Base-by-base conservation (phyloP, 2,329 filamentous ascomycete genomes). In the Myriosclerotinia duriaeana region DNA sequence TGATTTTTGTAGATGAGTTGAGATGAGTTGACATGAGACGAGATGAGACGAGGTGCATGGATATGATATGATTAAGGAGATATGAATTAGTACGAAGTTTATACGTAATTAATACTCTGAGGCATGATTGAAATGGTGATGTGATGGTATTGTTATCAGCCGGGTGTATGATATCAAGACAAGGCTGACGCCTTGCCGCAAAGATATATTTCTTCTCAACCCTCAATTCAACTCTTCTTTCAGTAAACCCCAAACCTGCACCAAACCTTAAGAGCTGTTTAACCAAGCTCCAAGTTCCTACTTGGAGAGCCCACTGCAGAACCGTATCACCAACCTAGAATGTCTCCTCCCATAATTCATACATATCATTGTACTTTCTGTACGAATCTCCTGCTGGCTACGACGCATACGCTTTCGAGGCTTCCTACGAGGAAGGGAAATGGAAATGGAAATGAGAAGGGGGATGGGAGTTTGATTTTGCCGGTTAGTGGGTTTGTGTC, bases 311-410 rank as follows among this genome's bases (percentile, higher is more conserved):
- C 26, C 26, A 26, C 26, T 26, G 26, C 26, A 26, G 26, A 26
- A 26, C 26, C 26, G 26, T 26, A 26, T 26, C 54, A 9, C 15
- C 20, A 12, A 30, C 8, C 5, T 17, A n/a, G 1, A 3, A 59
- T 59, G 56, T 46, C 56, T 48, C 26, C 42, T 1, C 44, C 30
- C 0, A 17, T 22, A 7, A 26, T 60, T 12, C 17, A 60, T 6
- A 50, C 56, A 0, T 60, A 60, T 34, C 56, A 60, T n/a, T 60
- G 56, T 22, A n/a, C 42, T 7, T 60, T 48, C 4, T 60, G 56
- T 8, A 50, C 42, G 20, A 60, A 60, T 22, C 56, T 60, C 9
- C 2, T 60, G 0, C 20, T 60, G 26, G 56, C 56, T 3, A 60
- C 56, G 0, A 60, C 56, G 30, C 30, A 48, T 36, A 22, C 12